phyloP scores from a whole-genome alignment of 1,284 basidiomycete species.

The Cutaneotrichosporon cavernicola region DNA sequence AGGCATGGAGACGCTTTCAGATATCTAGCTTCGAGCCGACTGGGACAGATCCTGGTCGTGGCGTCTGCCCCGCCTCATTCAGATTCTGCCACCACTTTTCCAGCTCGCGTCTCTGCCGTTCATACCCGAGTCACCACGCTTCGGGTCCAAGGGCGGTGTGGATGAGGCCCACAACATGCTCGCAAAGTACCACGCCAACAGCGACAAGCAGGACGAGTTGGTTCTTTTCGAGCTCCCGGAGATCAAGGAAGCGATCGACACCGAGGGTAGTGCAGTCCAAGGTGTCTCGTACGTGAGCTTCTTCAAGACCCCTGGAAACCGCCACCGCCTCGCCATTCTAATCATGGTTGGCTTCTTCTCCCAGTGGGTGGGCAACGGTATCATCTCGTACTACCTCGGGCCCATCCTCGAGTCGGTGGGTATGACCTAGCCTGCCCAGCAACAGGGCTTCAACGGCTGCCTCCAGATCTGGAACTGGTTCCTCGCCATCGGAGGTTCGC shows the following conservation, averaged over 20 bases:
- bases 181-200: slow-evolving; percentile 38
- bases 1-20: too few species aligned
- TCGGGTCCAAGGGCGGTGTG: slow-evolving; percentile 33
- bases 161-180: slow-evolving; percentile 39
- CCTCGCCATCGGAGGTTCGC: slow-evolving; percentile 22
- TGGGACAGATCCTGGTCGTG: slow-evolving; percentile 22
- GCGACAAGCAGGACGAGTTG: slow-evolving; percentile 28
- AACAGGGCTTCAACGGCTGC: slow-evolving; percentile 28
- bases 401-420: slow-evolving; percentile 24
- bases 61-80: slow-evolving; percentile 29
- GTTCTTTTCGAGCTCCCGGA: slow-evolving; percentile 32
- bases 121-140: slow-evolving; percentile 45
- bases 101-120: slow-evolving; percentile 24
- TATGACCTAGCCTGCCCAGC: slow-evolving; percentile 19
- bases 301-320: slow-evolving; percentile 47
- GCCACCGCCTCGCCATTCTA: slow-evolving; percentile 56
- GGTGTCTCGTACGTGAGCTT: slow-evolving; percentile 18
- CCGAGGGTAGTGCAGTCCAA: slow-evolving; percentile 55
- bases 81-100: slow-evolving; percentile 12
- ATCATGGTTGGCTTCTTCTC: slow-evolving; percentile 55
- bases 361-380: slow-evolving; percentile 23
- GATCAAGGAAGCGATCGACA: slow-evolving; percentile 47
- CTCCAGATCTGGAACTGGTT: slow-evolving; percentile 30
- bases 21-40: not conserved
- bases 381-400: slow-evolving; percentile 19